A percentile compares a stretch with the other conserved stretches of the same genome.
phyloP scores from a whole-genome alignment of 345 rosid genomes.

The Heritiera fomes region DNA sequence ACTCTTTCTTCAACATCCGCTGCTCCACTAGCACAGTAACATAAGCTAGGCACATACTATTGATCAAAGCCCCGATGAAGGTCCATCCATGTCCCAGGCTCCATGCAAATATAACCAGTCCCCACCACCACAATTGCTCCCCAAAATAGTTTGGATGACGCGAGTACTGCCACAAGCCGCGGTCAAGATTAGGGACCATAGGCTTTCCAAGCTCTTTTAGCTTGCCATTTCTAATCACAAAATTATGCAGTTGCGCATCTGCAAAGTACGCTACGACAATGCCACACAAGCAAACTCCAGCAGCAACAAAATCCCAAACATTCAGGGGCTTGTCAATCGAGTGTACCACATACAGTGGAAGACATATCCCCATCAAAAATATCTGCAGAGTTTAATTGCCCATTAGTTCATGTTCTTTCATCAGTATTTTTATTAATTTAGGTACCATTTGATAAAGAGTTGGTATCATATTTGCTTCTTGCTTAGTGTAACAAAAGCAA shows the following conservation, averaged over 20 bases:
- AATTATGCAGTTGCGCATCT: conserved; percentile 81
- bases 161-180: conserved; percentile 77
- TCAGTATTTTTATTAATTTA: not conserved
- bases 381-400: conserved; percentile 47
- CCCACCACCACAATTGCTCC: conserved; percentile 99
- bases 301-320: conserved; percentile 64
- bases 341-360: conserved; percentile 70
- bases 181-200: conserved; percentile 58
- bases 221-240: conserved; percentile 60
- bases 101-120: conserved; percentile 79
- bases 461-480: not conserved
- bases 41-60: conserved; percentile 74
- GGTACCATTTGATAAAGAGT: not conserved
- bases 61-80: conserved; percentile 60
- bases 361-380: conserved; percentile 73
- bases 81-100: conserved; percentile 84
- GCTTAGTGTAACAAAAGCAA: not conserved
- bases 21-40: conserved; percentile 80
- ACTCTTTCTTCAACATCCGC: conserved; percentile 71
- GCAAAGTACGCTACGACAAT: conserved; percentile 70
- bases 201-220: conserved; percentile 80
- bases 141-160: conserved; percentile 98
- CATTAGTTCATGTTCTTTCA: not conserved
- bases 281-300: conserved; percentile 60
- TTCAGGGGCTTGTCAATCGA: conserved; percentile 60